These are phyloP conservation scores for Ramaria sp. DNA, from an alignment of 768 basidiomycete species.

Conservation along the genomic window DNA sequence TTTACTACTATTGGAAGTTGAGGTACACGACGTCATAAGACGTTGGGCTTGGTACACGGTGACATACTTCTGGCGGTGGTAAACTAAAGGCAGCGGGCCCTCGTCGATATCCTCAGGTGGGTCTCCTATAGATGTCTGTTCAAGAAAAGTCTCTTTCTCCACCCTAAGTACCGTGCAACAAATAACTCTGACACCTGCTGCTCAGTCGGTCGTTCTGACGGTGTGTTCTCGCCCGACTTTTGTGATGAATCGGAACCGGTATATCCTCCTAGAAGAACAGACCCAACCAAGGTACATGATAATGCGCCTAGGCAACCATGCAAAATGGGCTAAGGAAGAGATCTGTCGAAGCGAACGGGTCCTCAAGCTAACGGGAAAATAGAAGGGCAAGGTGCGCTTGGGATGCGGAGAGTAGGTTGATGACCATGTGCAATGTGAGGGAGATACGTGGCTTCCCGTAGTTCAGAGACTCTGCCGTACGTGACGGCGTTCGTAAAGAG, in stretches of 20 bases:
- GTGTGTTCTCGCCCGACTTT: slow-evolving; percentile 7
- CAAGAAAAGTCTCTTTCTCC: slow-evolving; percentile 25
- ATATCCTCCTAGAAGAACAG: slow-evolving; percentile 49
- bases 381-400: slow-evolving; percentile 52
- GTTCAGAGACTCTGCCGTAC: slow-evolving; percentile 59
- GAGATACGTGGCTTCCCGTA: slow-evolving; percentile 12
- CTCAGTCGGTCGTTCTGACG: background rate
- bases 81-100: slow-evolving; percentile 42
- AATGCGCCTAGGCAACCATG: slow-evolving; percentile 56
- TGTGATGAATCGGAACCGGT: slow-evolving; percentile 18
- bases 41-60: slow-evolving; percentile 27
- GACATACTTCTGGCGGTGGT: slow-evolving; percentile 50
- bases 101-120: slow-evolving; percentile 18
- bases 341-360: slow-evolving; percentile 19
- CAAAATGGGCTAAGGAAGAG: slow-evolving; percentile 37
- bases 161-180: slow-evolving; percentile 68
- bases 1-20: background rate
- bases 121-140: slow-evolving; percentile 12
- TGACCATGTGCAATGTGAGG: slow-evolving; percentile 42
- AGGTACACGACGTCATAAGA: background rate
- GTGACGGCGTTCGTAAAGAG: slow-evolving; percentile 79
- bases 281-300: slow-evolving; percentile 56
- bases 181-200: slow-evolving; percentile 54
- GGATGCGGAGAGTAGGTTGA: slow-evolving; percentile 68
- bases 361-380: slow-evolving; percentile 50